phyloP scores from a whole-genome alignment of 192 early-diverging fungal genomes.

The Mortierella antarctica region DNA sequence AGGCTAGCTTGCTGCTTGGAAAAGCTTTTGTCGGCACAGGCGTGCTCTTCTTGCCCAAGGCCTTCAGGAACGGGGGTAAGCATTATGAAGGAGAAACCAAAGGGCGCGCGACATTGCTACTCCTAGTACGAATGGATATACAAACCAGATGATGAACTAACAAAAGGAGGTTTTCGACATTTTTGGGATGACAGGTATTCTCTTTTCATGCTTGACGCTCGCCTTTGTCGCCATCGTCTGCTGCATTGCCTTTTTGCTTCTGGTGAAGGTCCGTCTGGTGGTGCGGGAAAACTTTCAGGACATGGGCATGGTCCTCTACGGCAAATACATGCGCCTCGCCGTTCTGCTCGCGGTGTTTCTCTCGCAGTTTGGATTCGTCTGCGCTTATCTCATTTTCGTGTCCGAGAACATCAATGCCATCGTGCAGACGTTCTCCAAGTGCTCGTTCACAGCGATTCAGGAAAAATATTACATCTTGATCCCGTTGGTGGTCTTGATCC shows the following conservation, averaged over 20 bases:
- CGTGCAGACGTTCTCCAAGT: slow-evolving; percentile 77
- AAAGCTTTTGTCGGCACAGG: slow-evolving; percentile 84
- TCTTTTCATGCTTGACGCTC: slow-evolving; percentile 69
- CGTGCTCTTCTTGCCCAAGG: slow-evolving; percentile 78
- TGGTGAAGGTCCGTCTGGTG: slow-evolving; percentile 69
- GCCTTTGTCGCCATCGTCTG: slow-evolving; percentile 69
- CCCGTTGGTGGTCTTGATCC: slow-evolving; percentile 79
- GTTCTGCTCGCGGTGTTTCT: slow-evolving; percentile 68
- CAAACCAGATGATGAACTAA: too few species aligned
- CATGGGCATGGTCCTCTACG: slow-evolving; percentile 32
- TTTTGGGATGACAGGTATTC: slow-evolving; percentile 66
- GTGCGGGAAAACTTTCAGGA: slow-evolving; percentile 73
- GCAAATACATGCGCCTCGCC: slow-evolving; percentile 42
- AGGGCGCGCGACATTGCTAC: too few species aligned
- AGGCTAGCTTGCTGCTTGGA: slow-evolving; percentile 57
- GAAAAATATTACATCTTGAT: slow-evolving; percentile 80
- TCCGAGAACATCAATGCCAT: slow-evolving; percentile 83
- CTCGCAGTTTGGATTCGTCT: slow-evolving; percentile 87
- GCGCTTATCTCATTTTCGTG: slow-evolving; percentile 90
- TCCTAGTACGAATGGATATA: too few species aligned
- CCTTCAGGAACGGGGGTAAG: slow-evolving; percentile 64
- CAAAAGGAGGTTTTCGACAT: slow-evolving; percentile 27
- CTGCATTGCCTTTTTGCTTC: slow-evolving; percentile 69
- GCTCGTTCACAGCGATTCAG: slow-evolving; percentile 57
- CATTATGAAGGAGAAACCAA: too few species aligned